Conservation (phyloP, 306 rosid species). For the Hylodesmum podocarpum region DNA sequence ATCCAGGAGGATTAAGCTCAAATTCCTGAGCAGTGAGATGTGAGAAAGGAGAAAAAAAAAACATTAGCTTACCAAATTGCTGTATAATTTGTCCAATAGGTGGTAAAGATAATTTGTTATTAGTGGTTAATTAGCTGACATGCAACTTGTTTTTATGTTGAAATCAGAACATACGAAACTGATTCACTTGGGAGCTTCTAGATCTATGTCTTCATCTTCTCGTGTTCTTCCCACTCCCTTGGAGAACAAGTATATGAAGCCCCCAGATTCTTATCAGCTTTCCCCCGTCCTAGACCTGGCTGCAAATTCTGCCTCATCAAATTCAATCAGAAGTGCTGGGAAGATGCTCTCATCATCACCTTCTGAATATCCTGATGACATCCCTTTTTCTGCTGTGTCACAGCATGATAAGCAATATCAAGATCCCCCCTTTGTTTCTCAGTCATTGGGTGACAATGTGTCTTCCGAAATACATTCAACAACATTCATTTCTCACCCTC, state of each 20-base stretch:
- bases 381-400: constrained; percentile 36
- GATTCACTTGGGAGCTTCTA: constrained; percentile 30
- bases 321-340: constrained; percentile 42
- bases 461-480: constrained; percentile 48
- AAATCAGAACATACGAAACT: constrained; percentile 33
- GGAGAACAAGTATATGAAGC: constrained; percentile 45
- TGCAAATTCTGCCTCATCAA: constrained; percentile 40
- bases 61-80: neutral
- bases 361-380: constrained; percentile 35
- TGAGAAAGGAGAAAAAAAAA: neutral
- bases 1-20: constrained; percentile 12
- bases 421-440: constrained; percentile 49
- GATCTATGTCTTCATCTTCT: constrained; percentile 55
- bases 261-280: constrained; percentile 54
- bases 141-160: constrained; percentile 20
- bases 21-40: neutral
- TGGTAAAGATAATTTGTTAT: constrained; percentile 21
- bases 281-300: constrained; percentile 41
- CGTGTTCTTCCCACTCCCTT: constrained; percentile 43
- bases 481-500: constrained; percentile 39
- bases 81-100: constrained; percentile 14
- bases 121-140: constrained; percentile 27
- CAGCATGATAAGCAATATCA: constrained; percentile 46
- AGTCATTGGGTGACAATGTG: constrained; percentile 38
- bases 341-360: constrained; percentile 48